Evolutionary conservation across 1,139 yeast species (phyloP).

Genomic region (Williopsis jadinii): DNA sequence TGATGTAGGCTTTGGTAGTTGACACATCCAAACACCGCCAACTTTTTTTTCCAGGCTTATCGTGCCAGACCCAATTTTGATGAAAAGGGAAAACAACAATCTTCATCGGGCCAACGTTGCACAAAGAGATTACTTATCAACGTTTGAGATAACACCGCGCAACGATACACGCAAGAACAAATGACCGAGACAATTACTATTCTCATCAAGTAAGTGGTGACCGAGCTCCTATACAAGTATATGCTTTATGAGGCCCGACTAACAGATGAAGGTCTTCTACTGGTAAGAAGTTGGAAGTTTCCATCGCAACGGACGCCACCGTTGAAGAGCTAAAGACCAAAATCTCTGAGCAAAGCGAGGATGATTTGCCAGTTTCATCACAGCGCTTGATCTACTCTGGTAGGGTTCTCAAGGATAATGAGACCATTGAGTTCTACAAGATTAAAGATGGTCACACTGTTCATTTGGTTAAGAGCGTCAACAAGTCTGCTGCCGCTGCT

Average conservation of each 20-base stretch:
- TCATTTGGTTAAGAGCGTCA: constrained; percentile 72
- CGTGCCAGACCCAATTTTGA: too few species aligned
- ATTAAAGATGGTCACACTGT: constrained; percentile 81
- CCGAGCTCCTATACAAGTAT: background rate
- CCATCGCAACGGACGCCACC: constrained; percentile 46
- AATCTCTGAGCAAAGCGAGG: constrained; percentile 38
- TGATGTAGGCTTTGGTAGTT: too few species aligned
- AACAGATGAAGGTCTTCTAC: constrained; percentile 37
- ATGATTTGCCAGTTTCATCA: constrained; percentile 63
- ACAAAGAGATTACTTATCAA: too few species aligned
- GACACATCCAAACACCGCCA: too few species aligned
- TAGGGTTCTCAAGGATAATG: constrained; percentile 80
- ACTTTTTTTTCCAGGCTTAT: too few species aligned
- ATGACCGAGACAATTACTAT: constrained; percentile 16
- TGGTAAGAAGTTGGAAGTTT: constrained; percentile 69
- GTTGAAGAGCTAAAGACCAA: constrained; percentile 63
- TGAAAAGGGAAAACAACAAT: too few species aligned
- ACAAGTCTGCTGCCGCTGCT: constrained; percentile 27
- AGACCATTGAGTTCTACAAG: constrained; percentile 68
- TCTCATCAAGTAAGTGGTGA: constrained; percentile 16
- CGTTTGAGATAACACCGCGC: too few species aligned
- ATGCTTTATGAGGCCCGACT: too few species aligned
- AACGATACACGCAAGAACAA: too few species aligned
- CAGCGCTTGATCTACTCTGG: constrained; percentile 93
- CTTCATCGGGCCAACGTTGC: too few species aligned